Evolutionary conservation across 2,329 filamentous ascomycete genomes (phyloP), one percentile per base, ranked within the genome.

Genomic region (Bertia moriformis): DNA sequence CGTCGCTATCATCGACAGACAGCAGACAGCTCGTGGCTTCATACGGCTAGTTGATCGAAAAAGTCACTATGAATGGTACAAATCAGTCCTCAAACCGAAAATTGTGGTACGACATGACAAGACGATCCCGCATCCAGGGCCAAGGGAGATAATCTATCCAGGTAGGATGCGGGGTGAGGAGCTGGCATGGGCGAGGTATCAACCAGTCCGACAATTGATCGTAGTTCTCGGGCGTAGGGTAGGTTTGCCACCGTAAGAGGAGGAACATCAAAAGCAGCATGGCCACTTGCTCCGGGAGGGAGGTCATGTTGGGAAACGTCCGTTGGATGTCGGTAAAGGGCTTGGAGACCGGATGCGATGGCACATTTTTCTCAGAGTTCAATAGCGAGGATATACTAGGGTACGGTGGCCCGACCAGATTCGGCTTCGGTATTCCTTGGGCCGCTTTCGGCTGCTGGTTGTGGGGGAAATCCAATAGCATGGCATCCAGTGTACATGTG

Each of bases 31-130:
- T 19, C 19, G 24, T 39, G 2, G 37, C 19, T n/a, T 29, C 19
- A 19, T 30, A 19, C 2, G 19, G 19, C 37, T 19, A 39, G 15
- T 39, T 39, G n/a, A 39, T 19, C 13, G 19, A 39, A n/a, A 39
- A 19, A 14, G n/a, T 24, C 14, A 14, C 14, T 19, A 19, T 39
- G 37, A 14, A 29, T 18, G 24, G 37, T 17, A 24, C 15, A 7
- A 22, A 29, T 14, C 19, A 39, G 15, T 39, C 18, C 14, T 22
- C 19, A 4, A 29, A 37, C 3, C 27, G 39, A 24, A 39, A 44
- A 33, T 44, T 27, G 5, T 40, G 41, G 17, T 46, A 43, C 5
- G 29, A 12, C 3, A 4, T 3, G 30, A 43, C 39, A 10, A 40
- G 37, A 3, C 37, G 37, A 29, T 39, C 37, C 13, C 37, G 37